Conservation (phyloP, 768 basidiomycete genomes). For the Boletales sp. region DNA sequence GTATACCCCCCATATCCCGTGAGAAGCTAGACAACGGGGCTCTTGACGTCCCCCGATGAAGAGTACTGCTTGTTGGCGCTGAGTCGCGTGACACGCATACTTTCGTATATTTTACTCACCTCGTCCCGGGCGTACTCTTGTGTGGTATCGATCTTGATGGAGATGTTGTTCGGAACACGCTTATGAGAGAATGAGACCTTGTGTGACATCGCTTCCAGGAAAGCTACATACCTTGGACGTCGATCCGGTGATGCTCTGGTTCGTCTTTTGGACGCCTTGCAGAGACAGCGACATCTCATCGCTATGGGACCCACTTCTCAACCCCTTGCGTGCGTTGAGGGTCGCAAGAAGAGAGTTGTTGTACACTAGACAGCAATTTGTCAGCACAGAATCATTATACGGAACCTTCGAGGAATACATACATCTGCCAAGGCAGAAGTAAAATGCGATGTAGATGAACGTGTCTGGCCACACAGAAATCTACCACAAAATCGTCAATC, state of each 20-base stretch:
- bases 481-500: conserved; percentile 26
- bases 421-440: conserved; percentile 62
- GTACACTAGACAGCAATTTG: conserved; percentile 39
- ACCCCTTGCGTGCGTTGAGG: conserved; percentile 52
- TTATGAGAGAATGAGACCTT: conserved; percentile 5
- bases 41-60: conserved; percentile 15
- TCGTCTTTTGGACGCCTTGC: conserved; percentile 26
- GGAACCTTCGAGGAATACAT: conserved; percentile 20
- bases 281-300: conserved; percentile 32
- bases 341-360: conserved; percentile 61
- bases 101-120: conserved; percentile 10
- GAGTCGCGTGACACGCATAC: not conserved
- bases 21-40: conserved; percentile 16
- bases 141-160: conserved; percentile 62
- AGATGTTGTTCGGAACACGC: conserved; percentile 46
- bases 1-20: too few relatives aligned
- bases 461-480: conserved; percentile 49
- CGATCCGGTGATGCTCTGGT: conserved; percentile 6
- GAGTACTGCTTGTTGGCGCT: conserved; percentile 17
- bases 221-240: conserved; percentile 13
- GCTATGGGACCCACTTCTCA: conserved; percentile 30
- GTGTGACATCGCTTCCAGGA: not conserved
- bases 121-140: conserved; percentile 51
- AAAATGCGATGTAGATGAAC: conserved; percentile 63
- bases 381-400: not conserved